phyloP scores from a whole-genome alignment of 2,329 filamentous ascomycete genomes.

The Ophiostoma sp. region DNA sequence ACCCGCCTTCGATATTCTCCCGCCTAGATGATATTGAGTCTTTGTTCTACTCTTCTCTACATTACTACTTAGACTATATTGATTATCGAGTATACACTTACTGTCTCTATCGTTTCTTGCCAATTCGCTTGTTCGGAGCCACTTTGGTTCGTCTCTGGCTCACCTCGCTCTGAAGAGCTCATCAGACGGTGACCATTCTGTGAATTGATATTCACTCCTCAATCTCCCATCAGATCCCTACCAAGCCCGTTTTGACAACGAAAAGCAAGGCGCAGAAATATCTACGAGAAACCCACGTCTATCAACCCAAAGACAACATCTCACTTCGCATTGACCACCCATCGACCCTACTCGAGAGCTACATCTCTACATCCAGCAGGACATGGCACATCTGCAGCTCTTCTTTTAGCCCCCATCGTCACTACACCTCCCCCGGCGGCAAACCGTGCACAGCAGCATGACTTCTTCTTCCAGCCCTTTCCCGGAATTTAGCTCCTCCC shows the following conservation, averaged over 20 bases:
- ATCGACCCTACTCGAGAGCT: neutral
- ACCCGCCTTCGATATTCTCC: neutral
- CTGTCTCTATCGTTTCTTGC: neutral
- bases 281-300: too few species aligned
- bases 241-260: neutral
- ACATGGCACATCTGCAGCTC: slow-evolving; percentile 13
- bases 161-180: neutral
- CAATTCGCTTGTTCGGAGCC: neutral
- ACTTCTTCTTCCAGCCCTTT: slow-evolving; percentile 20
- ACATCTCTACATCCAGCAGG: neutral
- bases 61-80: slow-evolving; percentile 1
- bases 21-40: neutral
- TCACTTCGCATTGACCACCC: neutral
- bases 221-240: neutral
- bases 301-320: too few species aligned
- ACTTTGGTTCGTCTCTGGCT: neutral
- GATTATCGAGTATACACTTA: neutral
- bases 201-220: neutral
- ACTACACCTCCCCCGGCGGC: neutral
- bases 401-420: slow-evolving; percentile 3
- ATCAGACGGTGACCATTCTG: neutral
- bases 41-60: neutral
- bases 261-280: neutral
- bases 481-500: slow-evolving; percentile 24
- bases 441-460: neutral